Evolutionary conservation across 2,329 filamentous ascomycete genomes (phyloP), one percentile per base, ranked within the genome.

Genomic region (Mariannaea elegans): DNA sequence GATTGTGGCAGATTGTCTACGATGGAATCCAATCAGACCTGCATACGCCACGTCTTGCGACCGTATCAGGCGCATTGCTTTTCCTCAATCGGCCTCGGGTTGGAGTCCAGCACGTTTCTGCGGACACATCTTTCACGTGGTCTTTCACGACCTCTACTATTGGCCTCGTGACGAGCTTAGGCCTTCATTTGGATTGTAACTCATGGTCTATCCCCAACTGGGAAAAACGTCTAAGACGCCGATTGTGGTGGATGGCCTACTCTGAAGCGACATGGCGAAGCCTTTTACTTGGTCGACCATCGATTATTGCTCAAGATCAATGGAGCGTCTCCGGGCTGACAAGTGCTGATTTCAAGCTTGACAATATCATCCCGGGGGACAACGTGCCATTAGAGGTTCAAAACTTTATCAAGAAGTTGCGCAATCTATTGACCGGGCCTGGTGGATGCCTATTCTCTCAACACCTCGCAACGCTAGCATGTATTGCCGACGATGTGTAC

Each of bases 261-360:
- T 54, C 50, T 6, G 50, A 54, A 19, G 50, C 29, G 2, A 54
- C 19, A 8, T 54, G 50, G 50, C 50, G 50, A 4, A 54, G 50
- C 10, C 39, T 46, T 14, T 10, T 46, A 13, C 19, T 45, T 9
- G 50, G 50, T 3, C 50, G n/a, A 13, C 50, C 50, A 2, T 31
- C 23, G 2, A 12, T 24, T 16, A 54, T 46, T 18, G 6, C 13
- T 14, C 10, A 16, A 12, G 50, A 46, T 39, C 50, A 54, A n/a
- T 54, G 50, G 50, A 23, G 23, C 16, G 50, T 54, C 39, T 16
- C 27, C 8, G 18, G 6, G 1, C 31, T 54, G 18, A n/a, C n/a
- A 7, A 7, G 5, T 8, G 4, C n/a, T 13, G 50, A 54, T 18
- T 54, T 45, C n/a, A n/a, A n/a, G n/a, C n/a, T 31, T 31, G 27